phyloP scores from a whole-genome alignment of 306 rosid species.

The Macrotyloma uniflorum region DNA sequence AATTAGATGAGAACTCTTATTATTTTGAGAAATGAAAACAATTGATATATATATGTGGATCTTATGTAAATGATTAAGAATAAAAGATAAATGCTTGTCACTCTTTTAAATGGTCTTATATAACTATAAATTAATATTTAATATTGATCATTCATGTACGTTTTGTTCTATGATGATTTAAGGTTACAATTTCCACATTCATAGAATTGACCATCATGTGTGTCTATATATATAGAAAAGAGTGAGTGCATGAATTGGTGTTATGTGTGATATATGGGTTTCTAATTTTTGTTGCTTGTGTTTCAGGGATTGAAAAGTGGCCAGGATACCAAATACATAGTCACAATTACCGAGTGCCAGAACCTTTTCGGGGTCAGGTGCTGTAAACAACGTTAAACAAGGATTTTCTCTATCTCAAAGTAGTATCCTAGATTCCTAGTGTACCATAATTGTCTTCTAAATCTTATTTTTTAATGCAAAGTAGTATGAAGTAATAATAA shows the following conservation, averaged over 20 bases:
- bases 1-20: no score
- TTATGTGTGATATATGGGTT: neutral
- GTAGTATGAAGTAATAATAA: neutral
- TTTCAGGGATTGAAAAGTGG: conserved; percentile 44
- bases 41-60: no score
- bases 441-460: neutral
- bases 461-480: neutral
- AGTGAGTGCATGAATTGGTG: neutral
- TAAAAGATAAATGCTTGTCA: no score
- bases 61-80: no score
- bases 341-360: conserved; percentile 45
- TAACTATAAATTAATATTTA: no score
- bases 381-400: neutral
- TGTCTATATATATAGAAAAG: neutral
- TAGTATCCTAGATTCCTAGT: neutral
- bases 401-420: neutral
- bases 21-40: no score
- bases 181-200: neutral
- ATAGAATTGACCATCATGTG: no score
- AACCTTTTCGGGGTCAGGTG: conserved; percentile 39
- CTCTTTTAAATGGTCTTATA: no score
- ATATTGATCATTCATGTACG: no score
- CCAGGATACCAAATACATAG: conserved; percentile 42
- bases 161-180: no score
- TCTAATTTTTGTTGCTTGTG: neutral